Conservation (phyloP, 805 yeast species). For the Hermanozyma aechmeae region DNA sequence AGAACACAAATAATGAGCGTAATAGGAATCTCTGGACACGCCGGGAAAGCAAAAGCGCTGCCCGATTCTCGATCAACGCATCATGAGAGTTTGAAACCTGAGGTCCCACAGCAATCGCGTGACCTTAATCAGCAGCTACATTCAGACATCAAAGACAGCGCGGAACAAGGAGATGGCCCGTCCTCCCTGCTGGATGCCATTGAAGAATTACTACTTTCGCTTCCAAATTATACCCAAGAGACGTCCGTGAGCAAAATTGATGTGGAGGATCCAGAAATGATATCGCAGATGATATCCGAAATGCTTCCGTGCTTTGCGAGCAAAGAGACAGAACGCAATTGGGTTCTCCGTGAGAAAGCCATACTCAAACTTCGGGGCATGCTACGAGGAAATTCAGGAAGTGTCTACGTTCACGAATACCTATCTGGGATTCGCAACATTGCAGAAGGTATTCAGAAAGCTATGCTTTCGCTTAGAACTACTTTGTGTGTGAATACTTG, state of each 20-base stretch:
- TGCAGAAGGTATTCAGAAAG: slow-evolving; percentile 54
- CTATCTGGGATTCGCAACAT: slow-evolving; percentile 17
- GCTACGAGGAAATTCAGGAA: slow-evolving; percentile 46
- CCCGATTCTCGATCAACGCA: too few species aligned
- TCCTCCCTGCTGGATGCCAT: too few species aligned
- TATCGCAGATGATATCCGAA: slow-evolving; percentile 11
- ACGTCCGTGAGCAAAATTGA: slow-evolving; percentile 20
- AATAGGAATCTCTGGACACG: too few species aligned
- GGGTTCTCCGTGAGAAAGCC: slow-evolving; percentile 64
- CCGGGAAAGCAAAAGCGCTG: too few species aligned
- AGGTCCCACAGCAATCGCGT: not conserved
- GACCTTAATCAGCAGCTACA: not conserved
- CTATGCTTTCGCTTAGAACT: slow-evolving; percentile 70
- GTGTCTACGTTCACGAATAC: slow-evolving; percentile 30
- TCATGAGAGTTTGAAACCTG: too few species aligned
- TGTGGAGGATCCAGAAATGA: slow-evolving; percentile 13
- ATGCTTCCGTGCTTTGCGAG: slow-evolving; percentile 41
- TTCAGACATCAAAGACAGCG: too few species aligned
- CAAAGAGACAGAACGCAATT: slow-evolving; percentile 81
- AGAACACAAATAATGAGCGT: too few species aligned
- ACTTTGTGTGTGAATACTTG: slow-evolving; percentile 72
- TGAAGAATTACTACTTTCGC: slow-evolving; percentile 8
- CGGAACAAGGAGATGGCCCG: too few species aligned
- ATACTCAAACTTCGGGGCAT: slow-evolving; percentile 50
- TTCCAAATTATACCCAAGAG: slow-evolving; percentile 32